phyloP scores from a whole-genome alignment of 352 stramenopile species.

The Pythium biforme region DNA sequence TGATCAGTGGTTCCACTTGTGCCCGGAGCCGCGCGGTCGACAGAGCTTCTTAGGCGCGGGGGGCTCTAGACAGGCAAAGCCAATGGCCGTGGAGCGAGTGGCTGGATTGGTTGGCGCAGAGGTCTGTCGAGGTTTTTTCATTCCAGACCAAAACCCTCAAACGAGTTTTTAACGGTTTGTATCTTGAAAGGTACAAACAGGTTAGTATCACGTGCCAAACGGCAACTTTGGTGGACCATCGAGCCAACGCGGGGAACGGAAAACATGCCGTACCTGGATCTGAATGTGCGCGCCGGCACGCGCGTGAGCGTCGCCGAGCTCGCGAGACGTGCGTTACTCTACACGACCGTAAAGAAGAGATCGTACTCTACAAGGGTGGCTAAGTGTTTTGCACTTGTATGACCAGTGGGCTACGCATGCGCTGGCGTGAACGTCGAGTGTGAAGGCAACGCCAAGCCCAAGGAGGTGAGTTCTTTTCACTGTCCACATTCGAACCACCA shows the following conservation, averaged over 20 bases:
- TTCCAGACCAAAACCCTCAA: neutral
- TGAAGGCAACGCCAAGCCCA: constrained; percentile 50
- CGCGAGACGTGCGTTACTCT: constrained; percentile 45
- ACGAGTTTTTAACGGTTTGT: neutral
- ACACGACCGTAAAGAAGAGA: neutral
- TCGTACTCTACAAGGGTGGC: neutral
- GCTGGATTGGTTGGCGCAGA: constrained; percentile 27
- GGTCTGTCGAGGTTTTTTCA: constrained; percentile 12
- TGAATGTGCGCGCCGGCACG: constrained; percentile 59
- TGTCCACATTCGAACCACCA: neutral
- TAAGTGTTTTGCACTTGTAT: neutral
- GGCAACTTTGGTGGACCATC: constrained; percentile 4
- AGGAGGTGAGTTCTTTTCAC: constrained; percentile 27
- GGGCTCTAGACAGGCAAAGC: no score
- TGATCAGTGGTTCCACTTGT: constrained; percentile 33
- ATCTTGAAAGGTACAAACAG: neutral
- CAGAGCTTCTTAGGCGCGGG: no score
- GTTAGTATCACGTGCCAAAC: constrained; percentile 8
- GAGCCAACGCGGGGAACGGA: neutral
- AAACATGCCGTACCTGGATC: constrained; percentile 64
- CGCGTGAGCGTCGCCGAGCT: constrained; percentile 59
- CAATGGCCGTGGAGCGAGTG: neutral
- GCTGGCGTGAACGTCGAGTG: constrained; percentile 67
- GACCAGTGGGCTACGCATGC: constrained; percentile 59
- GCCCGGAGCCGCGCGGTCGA: neutral